A percentile compares a stretch with the other conserved stretches of the same genome.
Evolutionary conservation across 2,329 filamentous ascomycete species (phyloP).

Genomic region (Trichoderma asperellum): DNA sequence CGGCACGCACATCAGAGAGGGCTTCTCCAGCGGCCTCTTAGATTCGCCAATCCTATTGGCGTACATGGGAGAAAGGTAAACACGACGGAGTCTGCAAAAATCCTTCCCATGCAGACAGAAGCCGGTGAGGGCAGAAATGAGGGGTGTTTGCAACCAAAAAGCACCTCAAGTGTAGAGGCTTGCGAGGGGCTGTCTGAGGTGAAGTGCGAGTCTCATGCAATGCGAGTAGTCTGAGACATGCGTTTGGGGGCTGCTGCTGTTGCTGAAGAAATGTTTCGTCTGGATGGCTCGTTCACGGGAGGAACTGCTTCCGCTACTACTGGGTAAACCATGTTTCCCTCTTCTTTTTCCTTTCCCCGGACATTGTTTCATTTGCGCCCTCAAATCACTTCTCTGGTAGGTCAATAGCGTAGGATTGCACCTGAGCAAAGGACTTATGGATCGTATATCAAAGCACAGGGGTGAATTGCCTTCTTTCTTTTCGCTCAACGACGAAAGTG

Average conservation of each 20-base stretch:
- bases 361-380: not conserved
- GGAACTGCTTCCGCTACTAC: not conserved
- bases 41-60: not conserved
- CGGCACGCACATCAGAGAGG: not conserved
- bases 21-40: not conserved
- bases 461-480: not conserved
- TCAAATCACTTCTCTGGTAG: not conserved
- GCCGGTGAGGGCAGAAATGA: constrained; percentile 6
- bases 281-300: not conserved
- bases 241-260: constrained; percentile 2
- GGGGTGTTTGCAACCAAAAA: constrained; percentile 4
- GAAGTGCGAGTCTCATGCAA: constrained; percentile 1
- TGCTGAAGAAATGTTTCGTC: constrained; percentile 11
- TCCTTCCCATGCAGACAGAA: not conserved
- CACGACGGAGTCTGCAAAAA: not conserved
- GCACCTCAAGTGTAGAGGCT: not conserved
- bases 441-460: not conserved
- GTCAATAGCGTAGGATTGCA: not conserved
- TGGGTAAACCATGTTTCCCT: not conserved
- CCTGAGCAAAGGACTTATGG: not conserved
- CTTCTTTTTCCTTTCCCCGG: not conserved
- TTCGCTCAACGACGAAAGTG: not conserved
- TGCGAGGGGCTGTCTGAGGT: constrained; percentile 19
- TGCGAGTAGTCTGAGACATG: constrained; percentile 13
- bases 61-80: not conserved